These are phyloP conservation scores for Polytrichum commune DNA, from an alignment of 225 moss, liverwort and hornwort genomes.

Conservation along the genomic window DNA sequence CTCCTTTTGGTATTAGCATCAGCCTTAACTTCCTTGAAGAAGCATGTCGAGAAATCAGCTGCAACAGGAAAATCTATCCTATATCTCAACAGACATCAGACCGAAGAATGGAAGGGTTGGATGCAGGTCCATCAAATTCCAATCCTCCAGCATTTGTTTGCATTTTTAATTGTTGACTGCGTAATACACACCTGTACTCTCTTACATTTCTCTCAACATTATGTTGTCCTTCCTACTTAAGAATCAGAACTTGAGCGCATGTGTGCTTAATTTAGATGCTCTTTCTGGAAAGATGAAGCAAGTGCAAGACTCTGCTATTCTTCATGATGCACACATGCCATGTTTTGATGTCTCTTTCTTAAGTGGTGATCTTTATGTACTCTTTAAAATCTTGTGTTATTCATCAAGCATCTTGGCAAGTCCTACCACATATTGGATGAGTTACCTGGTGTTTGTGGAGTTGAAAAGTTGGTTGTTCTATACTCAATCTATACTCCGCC, in stretches of 20 bases:
- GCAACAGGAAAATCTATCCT: constrained; percentile 68
- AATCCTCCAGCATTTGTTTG: neutral
- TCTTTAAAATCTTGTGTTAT: no score
- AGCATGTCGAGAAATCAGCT: constrained; percentile 68
- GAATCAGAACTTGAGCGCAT: neutral
- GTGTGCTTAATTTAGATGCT: no score
- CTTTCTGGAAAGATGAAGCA: no score
- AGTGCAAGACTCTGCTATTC: no score
- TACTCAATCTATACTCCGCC: neutral
- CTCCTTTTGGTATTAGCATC: constrained; percentile 72
- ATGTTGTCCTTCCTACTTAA: neutral
- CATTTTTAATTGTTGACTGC: neutral
- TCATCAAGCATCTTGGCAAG: neutral
- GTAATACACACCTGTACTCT: neutral
- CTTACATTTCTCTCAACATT: neutral
- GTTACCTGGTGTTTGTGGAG: neutral
- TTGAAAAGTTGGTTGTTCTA: neutral
- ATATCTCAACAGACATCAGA: constrained; percentile 94
- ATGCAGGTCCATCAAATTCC: constrained; percentile 69
- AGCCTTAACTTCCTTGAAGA: constrained; percentile 75
- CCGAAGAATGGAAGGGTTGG: constrained; percentile 99
- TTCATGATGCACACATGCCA: no score
- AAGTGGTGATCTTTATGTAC: no score
- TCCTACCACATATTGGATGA: neutral
- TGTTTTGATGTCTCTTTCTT: no score